Evolutionary conservation across 106 monocot species (phyloP).

Genomic region (Alisma plantagoaquatica): DNA sequence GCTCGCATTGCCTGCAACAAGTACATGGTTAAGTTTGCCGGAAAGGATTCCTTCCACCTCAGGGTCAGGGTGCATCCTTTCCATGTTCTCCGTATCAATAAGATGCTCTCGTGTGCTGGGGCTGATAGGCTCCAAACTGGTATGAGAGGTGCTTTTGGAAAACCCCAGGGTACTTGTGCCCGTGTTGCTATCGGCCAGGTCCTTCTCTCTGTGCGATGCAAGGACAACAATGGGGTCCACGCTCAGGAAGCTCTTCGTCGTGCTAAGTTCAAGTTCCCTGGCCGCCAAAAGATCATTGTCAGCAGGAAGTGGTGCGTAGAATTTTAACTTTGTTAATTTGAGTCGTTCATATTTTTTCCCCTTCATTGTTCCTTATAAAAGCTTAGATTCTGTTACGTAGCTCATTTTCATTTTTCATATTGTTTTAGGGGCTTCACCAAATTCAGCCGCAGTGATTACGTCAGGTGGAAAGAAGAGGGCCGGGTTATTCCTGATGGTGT

Average conservation of each 20-base stretch:
- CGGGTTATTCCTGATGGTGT: constrained; percentile 52
- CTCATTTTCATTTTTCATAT: neutral
- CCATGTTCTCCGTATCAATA: constrained; percentile 41
- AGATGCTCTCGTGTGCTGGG: constrained; percentile 50
- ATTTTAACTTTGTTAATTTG: neutral
- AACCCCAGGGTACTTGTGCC: too few relatives aligned
- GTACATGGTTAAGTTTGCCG: neutral
- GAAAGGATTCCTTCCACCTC: constrained; percentile 26
- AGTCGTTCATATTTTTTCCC: neutral
- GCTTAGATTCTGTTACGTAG: too few relatives aligned
- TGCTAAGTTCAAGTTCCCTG: constrained; percentile 49
- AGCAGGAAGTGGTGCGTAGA: constrained; percentile 14
- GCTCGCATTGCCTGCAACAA: neutral
- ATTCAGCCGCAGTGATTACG: constrained; percentile 43
- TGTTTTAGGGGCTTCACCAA: constrained; percentile 66
- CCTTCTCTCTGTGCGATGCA: too few relatives aligned
- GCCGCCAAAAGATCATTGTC: constrained; percentile 37
- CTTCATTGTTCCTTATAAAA: too few relatives aligned
- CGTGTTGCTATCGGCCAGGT: too few relatives aligned
- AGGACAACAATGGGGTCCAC: constrained; percentile 22
- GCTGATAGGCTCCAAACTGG: too few relatives aligned
- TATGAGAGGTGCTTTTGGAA: too few relatives aligned
- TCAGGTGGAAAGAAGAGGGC: constrained; percentile 46
- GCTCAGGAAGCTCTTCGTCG: constrained; percentile 38
- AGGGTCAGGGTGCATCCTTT: constrained; percentile 40